These are phyloP conservation scores for Gracilaria vermiculophylla DNA, from an alignment of 23 red algal genomes.

Conservation along the genomic window DNA sequence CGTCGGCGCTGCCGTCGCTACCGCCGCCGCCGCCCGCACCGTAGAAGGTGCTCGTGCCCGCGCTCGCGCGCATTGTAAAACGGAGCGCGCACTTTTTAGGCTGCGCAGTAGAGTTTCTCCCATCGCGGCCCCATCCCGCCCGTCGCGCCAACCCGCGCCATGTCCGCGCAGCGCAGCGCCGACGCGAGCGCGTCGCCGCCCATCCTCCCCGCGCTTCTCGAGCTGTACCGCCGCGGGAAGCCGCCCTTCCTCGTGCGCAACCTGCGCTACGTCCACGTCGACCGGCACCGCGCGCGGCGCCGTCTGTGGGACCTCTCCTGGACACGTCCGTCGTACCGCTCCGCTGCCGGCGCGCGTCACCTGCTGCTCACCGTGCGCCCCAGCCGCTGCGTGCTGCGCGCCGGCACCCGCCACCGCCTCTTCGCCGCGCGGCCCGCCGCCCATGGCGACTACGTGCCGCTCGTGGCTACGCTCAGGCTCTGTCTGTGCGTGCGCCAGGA, in stretches of 20 bases:
- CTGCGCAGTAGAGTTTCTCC: too few relatives aligned
- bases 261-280: conserved; percentile 36
- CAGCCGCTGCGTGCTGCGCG: conserved; percentile 19
- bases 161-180: background rate
- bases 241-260: conserved; percentile 65
- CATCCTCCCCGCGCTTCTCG: background rate
- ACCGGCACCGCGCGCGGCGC: background rate
- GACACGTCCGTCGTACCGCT: background rate
- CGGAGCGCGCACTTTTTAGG: too few relatives aligned
- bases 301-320: conserved; percentile 43
- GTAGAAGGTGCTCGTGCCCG: too few relatives aligned
- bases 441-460: background rate
- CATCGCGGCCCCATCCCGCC: too few relatives aligned
- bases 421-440: background rate
- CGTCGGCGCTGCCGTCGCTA: too few relatives aligned
- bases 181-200: background rate
- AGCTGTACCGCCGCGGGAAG: conserved; percentile 4
- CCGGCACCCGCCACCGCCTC: background rate
- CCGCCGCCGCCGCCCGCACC: too few relatives aligned
- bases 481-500: conserved; percentile 26
- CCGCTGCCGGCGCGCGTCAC: conserved; percentile 6
- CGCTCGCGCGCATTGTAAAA: too few relatives aligned
- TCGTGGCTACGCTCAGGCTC: background rate
- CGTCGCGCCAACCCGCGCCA: background rate
- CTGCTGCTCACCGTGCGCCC: conserved; percentile 40